Percentiles rank a stretch among this genome's conserved stretches.
Conservation (phyloP, 2,329 filamentous ascomycete species). For the Colletotrichum somersetense region DNA sequence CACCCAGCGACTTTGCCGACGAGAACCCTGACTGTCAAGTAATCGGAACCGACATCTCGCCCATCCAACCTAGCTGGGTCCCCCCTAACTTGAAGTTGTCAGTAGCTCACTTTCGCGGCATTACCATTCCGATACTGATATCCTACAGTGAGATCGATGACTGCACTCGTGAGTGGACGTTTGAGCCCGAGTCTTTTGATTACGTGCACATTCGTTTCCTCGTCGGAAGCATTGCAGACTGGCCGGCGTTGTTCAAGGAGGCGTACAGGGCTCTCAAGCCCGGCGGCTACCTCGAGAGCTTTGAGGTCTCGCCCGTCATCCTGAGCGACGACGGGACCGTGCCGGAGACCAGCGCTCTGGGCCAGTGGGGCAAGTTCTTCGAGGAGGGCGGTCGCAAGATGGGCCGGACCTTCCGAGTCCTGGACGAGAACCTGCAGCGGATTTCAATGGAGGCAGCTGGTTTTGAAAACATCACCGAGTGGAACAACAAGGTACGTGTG, state of each 20-base stretch:
- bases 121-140: slow-evolving; percentile 57
- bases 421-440: slow-evolving; percentile 49
- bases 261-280: slow-evolving; percentile 61
- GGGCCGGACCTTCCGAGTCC: slow-evolving; percentile 48
- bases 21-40: slow-evolving; percentile 59
- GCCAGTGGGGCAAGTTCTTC: slow-evolving; percentile 53
- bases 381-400: slow-evolving; percentile 50
- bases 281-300: slow-evolving; percentile 60
- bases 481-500: slow-evolving; percentile 42
- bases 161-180: slow-evolving; percentile 65
- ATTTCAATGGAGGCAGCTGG: slow-evolving; percentile 49
- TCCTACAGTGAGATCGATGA: slow-evolving; percentile 67
- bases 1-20: slow-evolving; percentile 61
- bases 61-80: slow-evolving; percentile 68
- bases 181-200: slow-evolving; percentile 62
- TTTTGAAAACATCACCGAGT: slow-evolving; percentile 45
- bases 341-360: slow-evolving; percentile 47
- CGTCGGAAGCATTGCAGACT: slow-evolving; percentile 65
- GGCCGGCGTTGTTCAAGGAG: slow-evolving; percentile 62
- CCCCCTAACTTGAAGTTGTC: slow-evolving; percentile 65
- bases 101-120: slow-evolving; percentile 5
- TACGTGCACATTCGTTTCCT: slow-evolving; percentile 70
- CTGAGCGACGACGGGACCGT: slow-evolving; percentile 49
- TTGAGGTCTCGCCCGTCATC: slow-evolving; percentile 51
- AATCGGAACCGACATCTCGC: slow-evolving; percentile 68